Conservation (phyloP, 2,329 filamentous ascomycete genomes). For the Aaosphaeria arxii region DNA sequence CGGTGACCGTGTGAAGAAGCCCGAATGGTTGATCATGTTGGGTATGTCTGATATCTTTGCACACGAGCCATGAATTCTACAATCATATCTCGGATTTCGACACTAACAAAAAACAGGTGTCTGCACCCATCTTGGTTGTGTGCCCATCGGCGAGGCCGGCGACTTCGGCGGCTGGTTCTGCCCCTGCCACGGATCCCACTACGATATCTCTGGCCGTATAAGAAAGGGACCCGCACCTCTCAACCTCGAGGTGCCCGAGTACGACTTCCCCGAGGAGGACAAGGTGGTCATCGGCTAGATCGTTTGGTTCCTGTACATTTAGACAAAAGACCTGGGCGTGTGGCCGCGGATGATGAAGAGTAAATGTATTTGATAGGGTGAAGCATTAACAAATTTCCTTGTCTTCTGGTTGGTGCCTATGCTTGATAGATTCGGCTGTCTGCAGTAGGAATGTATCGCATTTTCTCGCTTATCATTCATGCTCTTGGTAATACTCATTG, state of each 20-base stretch:
- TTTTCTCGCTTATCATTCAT: neutral
- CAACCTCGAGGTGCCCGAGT: constrained; percentile 91
- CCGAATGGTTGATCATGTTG: constrained; percentile 98
- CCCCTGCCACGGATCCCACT: constrained; percentile 99
- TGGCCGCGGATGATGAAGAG: constrained; percentile 6
- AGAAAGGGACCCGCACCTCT: constrained; percentile 95
- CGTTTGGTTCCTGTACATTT: constrained; percentile 13
- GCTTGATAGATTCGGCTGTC: constrained; percentile 15
- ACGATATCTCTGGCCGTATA: constrained; percentile 98
- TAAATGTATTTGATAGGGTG: neutral
- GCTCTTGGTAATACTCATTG: neutral
- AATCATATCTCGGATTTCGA: no score
- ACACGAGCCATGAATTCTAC: no score
- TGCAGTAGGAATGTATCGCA: constrained; percentile 37
- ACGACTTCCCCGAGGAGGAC: constrained; percentile 89
- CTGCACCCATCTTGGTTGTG: constrained; percentile 98
- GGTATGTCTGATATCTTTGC: constrained; percentile 52
- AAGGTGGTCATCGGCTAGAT: constrained; percentile 87
- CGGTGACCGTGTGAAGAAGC: constrained; percentile 91
- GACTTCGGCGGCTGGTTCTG: constrained; percentile 99
- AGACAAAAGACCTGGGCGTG: no score
- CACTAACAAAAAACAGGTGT: constrained; percentile 59
- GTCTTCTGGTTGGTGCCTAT: constrained; percentile 5
- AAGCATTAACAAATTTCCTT: constrained; percentile 12
- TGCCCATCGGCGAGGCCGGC: constrained; percentile 97